Evolutionary conservation across 805 yeast genomes (phyloP).

Genomic region (Hanseniaspora thailandica): DNA sequence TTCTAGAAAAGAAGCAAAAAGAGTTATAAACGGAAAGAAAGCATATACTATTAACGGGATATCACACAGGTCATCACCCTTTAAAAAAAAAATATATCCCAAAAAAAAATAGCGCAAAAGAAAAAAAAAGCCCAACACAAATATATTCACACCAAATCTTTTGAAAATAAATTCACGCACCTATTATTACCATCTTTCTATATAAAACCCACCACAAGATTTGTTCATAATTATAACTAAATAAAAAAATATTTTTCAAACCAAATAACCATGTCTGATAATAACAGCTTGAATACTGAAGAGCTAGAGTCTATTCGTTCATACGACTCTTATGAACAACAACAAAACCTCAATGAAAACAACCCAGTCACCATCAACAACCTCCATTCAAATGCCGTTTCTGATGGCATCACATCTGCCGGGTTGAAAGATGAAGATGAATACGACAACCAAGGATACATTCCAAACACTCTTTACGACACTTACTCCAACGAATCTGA

Average conservation of each 20-base stretch:
- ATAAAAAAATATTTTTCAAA: not conserved
- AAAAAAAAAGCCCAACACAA: too few relatives aligned
- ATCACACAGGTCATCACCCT: too few relatives aligned
- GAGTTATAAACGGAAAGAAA: too few relatives aligned
- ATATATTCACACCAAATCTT: too few relatives aligned
- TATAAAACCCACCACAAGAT: too few relatives aligned
- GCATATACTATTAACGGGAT: too few relatives aligned
- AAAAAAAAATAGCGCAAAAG: too few relatives aligned
- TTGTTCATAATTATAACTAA: too few relatives aligned
- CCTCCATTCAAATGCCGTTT: not conserved
- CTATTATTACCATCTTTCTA: too few relatives aligned
- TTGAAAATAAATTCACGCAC: too few relatives aligned
- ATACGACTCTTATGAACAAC: conserved; percentile 16
- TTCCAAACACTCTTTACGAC: conserved; percentile 24
- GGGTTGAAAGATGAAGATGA: not conserved
- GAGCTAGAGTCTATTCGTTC: conserved; percentile 16
- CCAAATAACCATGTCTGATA: not conserved
- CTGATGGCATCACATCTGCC: not conserved
- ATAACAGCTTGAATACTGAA: not conserved
- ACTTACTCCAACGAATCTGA: conserved; percentile 28
- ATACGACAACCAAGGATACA: not conserved
- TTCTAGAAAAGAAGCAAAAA: too few relatives aligned
- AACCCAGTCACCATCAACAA: conserved; percentile 1
- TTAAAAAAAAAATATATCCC: too few relatives aligned
- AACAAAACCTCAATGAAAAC: conserved; percentile 16